Evolutionary conservation across 1,284 basidiomycete genomes (phyloP).

Genomic region (Leccinum solheimii): DNA sequence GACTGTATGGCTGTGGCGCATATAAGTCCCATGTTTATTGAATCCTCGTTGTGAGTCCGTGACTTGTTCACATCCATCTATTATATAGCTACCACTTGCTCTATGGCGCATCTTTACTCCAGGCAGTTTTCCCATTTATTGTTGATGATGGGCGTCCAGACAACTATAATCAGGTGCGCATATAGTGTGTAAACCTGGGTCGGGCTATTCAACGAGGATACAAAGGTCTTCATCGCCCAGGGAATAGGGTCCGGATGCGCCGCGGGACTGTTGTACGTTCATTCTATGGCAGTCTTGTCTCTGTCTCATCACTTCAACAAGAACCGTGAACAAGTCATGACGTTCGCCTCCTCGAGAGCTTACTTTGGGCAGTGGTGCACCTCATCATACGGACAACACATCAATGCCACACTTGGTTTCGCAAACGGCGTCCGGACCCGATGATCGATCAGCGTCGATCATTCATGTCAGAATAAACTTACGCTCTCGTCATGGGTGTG

Average conservation of each 20-base stretch:
- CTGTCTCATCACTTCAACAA: no score
- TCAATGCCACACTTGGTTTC: no score
- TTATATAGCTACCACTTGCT: conserved; percentile 26
- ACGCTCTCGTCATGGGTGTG: conserved; percentile 5
- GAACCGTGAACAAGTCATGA: no score
- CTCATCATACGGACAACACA: no score
- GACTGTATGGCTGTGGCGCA: conserved; percentile 34
- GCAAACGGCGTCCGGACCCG: no score
- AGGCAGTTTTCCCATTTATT: conserved; percentile 38
- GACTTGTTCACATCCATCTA: neutral
- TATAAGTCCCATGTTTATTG: conserved; percentile 24
- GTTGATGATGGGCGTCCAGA: conserved; percentile 37
- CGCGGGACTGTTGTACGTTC: conserved; percentile 30
- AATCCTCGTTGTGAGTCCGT: neutral
- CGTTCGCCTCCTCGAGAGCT: no score
- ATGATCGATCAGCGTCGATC: neutral
- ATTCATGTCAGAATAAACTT: neutral
- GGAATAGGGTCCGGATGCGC: conserved; percentile 36
- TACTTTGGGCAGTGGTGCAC: no score
- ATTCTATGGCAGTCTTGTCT: no score
- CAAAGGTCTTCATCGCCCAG: conserved; percentile 38
- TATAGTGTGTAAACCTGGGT: neutral
- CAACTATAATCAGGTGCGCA: conserved; percentile 35
- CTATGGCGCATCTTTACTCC: conserved; percentile 31
- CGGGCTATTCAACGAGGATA: neutral